Conservation (phyloP, 2,329 filamentous ascomycete genomes). For the Claviceps cyperi region DNA sequence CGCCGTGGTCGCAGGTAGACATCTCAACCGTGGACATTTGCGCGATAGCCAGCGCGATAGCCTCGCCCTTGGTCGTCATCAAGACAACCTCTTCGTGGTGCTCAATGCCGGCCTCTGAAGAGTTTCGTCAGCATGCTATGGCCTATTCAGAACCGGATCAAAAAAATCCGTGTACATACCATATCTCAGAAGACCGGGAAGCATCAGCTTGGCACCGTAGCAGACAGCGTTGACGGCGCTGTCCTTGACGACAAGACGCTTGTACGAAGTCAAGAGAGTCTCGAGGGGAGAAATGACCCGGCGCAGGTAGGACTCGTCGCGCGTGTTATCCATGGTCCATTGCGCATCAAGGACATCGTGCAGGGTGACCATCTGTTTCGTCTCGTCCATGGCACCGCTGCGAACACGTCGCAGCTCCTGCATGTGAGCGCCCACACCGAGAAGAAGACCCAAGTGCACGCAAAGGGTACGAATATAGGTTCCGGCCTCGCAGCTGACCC, state of each 20-base stretch:
- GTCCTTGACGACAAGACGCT: slow-evolving; percentile 92
- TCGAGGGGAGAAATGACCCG: slow-evolving; percentile 86
- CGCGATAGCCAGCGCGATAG: slow-evolving; percentile 88
- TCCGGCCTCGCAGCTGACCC: slow-evolving; percentile 94
- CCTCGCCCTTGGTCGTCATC: slow-evolving; percentile 98
- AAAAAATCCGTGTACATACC: slow-evolving; percentile 34
- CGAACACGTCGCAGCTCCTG: slow-evolving; percentile 91
- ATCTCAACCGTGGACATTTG: slow-evolving; percentile 98
- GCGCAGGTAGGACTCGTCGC: slow-evolving; percentile 85
- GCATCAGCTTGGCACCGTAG: slow-evolving; percentile 98
- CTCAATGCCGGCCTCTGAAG: slow-evolving; percentile 70
- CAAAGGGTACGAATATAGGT: slow-evolving; percentile 98
- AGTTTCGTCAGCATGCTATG: slow-evolving; percentile 7
- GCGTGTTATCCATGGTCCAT: slow-evolving; percentile 89
- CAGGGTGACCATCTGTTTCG: slow-evolving; percentile 75
- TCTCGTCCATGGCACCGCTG: slow-evolving; percentile 89
- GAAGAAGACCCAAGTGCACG: slow-evolving; percentile 68
- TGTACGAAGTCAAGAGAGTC: slow-evolving; percentile 82
- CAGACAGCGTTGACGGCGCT: slow-evolving; percentile 79
- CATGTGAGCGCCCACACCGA: slow-evolving; percentile 89
- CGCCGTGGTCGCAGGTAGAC: slow-evolving; percentile 90
- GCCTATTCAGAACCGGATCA: no score
- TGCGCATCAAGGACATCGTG: slow-evolving; percentile 83
- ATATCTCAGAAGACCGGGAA: slow-evolving; percentile 87
- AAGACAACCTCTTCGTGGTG: slow-evolving; percentile 92